Percentiles rank a stretch among this genome's conserved stretches.
phyloP scores from a whole-genome alignment of 257 asterid species.

The Solanum clarkiae region DNA sequence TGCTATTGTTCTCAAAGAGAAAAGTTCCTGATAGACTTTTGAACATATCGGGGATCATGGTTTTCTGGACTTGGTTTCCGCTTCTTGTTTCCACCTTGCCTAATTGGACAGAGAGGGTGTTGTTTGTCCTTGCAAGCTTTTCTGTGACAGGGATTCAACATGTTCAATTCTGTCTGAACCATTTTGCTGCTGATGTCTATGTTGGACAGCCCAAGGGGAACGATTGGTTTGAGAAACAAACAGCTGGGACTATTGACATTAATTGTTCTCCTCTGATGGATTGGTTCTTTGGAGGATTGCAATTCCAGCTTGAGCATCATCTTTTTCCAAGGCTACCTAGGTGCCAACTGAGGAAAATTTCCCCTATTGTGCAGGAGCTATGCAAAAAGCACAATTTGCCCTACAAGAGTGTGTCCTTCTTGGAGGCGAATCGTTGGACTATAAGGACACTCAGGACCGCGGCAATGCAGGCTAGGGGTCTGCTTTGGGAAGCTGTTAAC shows the following conservation, averaged over 20 bases:
- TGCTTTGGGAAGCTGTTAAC: slow-evolving; percentile 89
- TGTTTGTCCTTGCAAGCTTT: slow-evolving; percentile 50
- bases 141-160: slow-evolving; percentile 58
- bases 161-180: slow-evolving; percentile 72
- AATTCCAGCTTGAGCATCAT: slow-evolving; percentile 86
- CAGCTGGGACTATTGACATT: slow-evolving; percentile 73
- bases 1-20: slow-evolving; percentile 48
- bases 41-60: slow-evolving; percentile 53
- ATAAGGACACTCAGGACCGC: slow-evolving; percentile 49
- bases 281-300: slow-evolving; percentile 82
- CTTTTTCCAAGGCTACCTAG: slow-evolving; percentile 89
- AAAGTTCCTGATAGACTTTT: slow-evolving; percentile 51
- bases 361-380: slow-evolving; percentile 58
- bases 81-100: slow-evolving; percentile 55
- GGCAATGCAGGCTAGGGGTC: slow-evolving; percentile 65
- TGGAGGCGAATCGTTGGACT: slow-evolving; percentile 56
- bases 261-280: slow-evolving; percentile 58
- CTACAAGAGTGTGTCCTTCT: slow-evolving; percentile 48
- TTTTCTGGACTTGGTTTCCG: slow-evolving; percentile 94
- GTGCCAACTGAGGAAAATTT: slow-evolving; percentile 56
- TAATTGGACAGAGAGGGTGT: slow-evolving; percentile 44
- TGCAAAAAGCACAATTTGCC: slow-evolving; percentile 80
- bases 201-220: slow-evolving; percentile 66
- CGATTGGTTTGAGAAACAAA: slow-evolving; percentile 88
- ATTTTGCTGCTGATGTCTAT: slow-evolving; percentile 66